Conservation (phyloP, 768 basidiomycete species). For the Candolleomyces efflorescens region DNA sequence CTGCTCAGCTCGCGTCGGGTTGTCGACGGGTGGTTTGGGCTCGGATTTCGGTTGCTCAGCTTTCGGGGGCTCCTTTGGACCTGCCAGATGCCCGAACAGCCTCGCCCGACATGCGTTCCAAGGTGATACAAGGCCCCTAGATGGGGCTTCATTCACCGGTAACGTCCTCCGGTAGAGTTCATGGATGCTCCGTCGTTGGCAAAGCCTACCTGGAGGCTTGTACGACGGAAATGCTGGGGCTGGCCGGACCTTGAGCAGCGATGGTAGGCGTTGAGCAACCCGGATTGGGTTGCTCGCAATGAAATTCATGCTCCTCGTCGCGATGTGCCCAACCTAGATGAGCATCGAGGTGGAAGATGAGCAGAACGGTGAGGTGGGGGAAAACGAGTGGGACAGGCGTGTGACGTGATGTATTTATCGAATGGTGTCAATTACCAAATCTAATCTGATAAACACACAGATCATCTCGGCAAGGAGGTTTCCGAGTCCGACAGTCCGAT, state of each 20-base stretch:
- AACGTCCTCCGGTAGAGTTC: not conserved
- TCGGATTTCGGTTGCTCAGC: not conserved
- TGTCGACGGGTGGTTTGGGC: not conserved
- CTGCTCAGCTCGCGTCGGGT: slow-evolving; percentile 43
- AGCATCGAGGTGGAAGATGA: too few species aligned
- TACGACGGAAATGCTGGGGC: not conserved
- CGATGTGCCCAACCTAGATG: too few species aligned
- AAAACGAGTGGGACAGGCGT: too few species aligned
- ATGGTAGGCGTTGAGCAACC: not conserved
- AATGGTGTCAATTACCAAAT: too few species aligned
- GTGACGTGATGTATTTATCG: too few species aligned
- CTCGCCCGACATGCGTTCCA: not conserved
- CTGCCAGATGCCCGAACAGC: slow-evolving; percentile 8
- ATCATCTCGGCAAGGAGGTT: too few species aligned
- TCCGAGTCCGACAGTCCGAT: too few species aligned
- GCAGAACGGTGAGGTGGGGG: too few species aligned
- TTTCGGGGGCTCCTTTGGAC: not conserved
- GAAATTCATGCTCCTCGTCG: not conserved
- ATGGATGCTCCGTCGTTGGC: not conserved
- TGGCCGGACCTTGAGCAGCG: not conserved
- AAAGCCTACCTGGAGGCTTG: not conserved
- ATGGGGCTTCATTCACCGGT: not conserved
- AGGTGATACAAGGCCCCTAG: not conserved
- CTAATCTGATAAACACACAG: too few species aligned
- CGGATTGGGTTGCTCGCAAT: not conserved